phyloP scores from a whole-genome alignment of 805 yeast species.

The Yamadazyma insecticola region DNA sequence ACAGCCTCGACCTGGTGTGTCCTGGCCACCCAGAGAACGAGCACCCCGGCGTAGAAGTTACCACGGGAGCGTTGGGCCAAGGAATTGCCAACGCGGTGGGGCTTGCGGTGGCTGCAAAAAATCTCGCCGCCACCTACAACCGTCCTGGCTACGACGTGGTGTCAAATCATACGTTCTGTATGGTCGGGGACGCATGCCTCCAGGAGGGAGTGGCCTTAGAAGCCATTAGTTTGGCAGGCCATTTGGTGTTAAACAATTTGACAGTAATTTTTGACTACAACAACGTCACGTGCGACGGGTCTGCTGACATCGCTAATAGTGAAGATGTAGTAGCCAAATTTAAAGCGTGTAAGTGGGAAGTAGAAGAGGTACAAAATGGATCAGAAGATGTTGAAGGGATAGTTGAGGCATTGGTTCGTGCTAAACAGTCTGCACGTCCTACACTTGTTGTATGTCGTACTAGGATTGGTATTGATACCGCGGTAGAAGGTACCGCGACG shows the following conservation, averaged over 20 bases:
- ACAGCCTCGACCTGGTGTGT: conserved; percentile 18
- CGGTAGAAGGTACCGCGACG: conserved; percentile 20
- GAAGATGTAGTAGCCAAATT: conserved; percentile 30
- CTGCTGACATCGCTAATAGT: conserved; percentile 26
- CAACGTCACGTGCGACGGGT: conserved; percentile 34
- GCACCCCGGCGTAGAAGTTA: conserved; percentile 32
- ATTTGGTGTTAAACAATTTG: conserved; percentile 30
- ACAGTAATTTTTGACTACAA: conserved; percentile 34
- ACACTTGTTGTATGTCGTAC: conserved; percentile 31
- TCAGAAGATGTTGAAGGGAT: conserved; percentile 23
- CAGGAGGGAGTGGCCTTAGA: conserved; percentile 39
- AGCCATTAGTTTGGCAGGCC: conserved; percentile 36
- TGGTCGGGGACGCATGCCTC: conserved; percentile 38
- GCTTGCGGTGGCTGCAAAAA: conserved; percentile 33
- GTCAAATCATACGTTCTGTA: conserved; percentile 24
- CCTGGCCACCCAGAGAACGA: conserved; percentile 42
- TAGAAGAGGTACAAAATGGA: conserved; percentile 29
- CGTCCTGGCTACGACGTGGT: conserved; percentile 25
- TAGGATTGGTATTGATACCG: conserved; percentile 29
- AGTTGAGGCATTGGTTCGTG: conserved; percentile 27
- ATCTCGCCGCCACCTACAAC: conserved; percentile 30
- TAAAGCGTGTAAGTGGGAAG: conserved; percentile 31
- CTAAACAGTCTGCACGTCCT: conserved; percentile 28
- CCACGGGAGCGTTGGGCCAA: conserved; percentile 42
- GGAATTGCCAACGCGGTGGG: conserved; percentile 39